These are phyloP conservation scores for Aphanomyces invadans DNA, from an alignment of 352 stramenopile species.

Conservation along the genomic window DNA sequence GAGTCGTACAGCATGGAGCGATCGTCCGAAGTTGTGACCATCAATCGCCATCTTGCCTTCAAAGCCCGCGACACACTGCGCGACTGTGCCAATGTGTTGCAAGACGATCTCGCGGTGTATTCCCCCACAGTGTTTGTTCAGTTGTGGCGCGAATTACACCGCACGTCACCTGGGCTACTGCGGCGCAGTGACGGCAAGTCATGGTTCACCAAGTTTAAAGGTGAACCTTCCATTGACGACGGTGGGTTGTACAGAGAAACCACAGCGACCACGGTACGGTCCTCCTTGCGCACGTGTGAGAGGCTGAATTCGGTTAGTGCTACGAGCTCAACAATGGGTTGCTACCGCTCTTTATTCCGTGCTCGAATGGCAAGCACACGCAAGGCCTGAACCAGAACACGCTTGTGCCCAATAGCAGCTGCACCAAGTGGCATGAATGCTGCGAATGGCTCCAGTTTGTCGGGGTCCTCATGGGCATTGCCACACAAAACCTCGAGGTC, in stretches of 20 bases:
- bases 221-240: slow-evolving; percentile 24
- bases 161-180: slow-evolving; percentile 15
- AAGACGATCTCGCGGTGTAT: neutral
- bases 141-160: slow-evolving; percentile 10
- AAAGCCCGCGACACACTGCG: slow-evolving; percentile 8
- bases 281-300: no score
- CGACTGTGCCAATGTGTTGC: neutral
- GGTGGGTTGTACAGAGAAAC: slow-evolving; percentile 22
- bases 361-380: slow-evolving; percentile 19
- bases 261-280: slow-evolving; percentile 16
- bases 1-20: slow-evolving; percentile 24
- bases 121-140: slow-evolving; percentile 21
- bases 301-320: no score
- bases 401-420: slow-evolving; percentile 16
- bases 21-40: slow-evolving; percentile 23
- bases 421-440: slow-evolving; percentile 18
- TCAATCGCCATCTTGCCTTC: slow-evolving; percentile 24
- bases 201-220: slow-evolving; percentile 25
- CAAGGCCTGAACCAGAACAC: slow-evolving; percentile 20
- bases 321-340: slow-evolving; percentile 23
- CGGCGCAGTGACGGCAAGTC: slow-evolving; percentile 25
- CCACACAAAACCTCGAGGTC: slow-evolving; percentile 24
- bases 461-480: slow-evolving; percentile 22
- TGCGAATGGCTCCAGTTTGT: slow-evolving; percentile 20
- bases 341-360: slow-evolving; percentile 6